phyloP scores from a whole-genome alignment of 2,329 filamentous ascomycete species.

The Onygenales sp. region DNA sequence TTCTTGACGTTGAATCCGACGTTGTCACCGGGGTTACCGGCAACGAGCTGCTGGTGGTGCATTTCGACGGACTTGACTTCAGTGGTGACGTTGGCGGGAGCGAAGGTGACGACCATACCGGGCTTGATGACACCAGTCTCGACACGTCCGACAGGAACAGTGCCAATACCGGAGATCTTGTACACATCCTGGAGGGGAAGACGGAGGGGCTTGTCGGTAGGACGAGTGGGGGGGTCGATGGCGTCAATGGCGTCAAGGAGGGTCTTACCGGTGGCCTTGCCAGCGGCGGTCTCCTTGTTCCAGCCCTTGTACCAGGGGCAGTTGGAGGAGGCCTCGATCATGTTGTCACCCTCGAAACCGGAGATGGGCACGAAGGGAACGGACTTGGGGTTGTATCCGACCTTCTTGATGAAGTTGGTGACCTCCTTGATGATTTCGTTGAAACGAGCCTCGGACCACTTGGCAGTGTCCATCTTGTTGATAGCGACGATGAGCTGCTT shows the following conservation, averaged over 20 bases:
- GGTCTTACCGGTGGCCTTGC: constrained; percentile 86
- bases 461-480: constrained; percentile 99
- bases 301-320: constrained; percentile 99
- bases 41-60: constrained; percentile 97
- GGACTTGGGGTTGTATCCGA: constrained; percentile 99
- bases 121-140: constrained; percentile 95
- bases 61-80: constrained; percentile 99
- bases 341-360: constrained; percentile 99
- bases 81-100: constrained; percentile 97
- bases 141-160: constrained; percentile 99
- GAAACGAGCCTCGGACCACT: constrained; percentile 95
- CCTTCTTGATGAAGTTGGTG: constrained; percentile 99
- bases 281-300: constrained; percentile 94
- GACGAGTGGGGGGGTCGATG: constrained; percentile 87
- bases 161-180: constrained; percentile 99
- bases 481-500: constrained; percentile 99
- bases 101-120: constrained; percentile 86
- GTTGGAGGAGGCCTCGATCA: constrained; percentile 83
- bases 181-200: constrained; percentile 99
- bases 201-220: constrained; percentile 98
- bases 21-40: constrained; percentile 99
- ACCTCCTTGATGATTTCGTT: constrained; percentile 99
- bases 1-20: constrained; percentile 99
- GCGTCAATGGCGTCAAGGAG: constrained; percentile 97
- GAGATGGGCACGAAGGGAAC: constrained; percentile 99